Evolutionary conservation across 495 filamentous ascomycete species (phyloP), one percentile per base, ranked within the genome.

Genomic region (Glonium stellatum): DNA sequence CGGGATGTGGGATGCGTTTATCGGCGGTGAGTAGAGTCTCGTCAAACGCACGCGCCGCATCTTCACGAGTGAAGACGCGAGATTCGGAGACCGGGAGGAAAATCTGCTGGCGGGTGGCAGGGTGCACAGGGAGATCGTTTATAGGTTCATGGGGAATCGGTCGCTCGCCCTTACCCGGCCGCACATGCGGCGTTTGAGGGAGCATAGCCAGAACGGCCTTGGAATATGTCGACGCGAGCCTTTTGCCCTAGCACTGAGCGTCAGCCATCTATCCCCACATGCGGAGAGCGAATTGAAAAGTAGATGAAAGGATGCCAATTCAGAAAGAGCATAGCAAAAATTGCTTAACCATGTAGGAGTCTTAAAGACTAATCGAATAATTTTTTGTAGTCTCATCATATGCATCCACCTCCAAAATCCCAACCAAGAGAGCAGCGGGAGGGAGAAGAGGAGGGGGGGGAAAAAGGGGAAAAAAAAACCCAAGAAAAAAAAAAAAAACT

Each of bases 331-430:
- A 71, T 67, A 65, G 76, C 71, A 73, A 72, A 73, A 72, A 71
- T 69, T 70, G 63, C 64, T 69, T 79, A 80, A 81, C 79, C 79
- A 81, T 71, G 68, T 77, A 62, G 76, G 66, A 83, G 90, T 97
- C 92, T 96, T 97, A 79, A 92, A 97, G 92, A 97, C 92, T 96
- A 96, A 98, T 97, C 92, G 91, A 86, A 79, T 77, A 80, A 78
- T 69, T 56, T 81, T 82, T 81, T 82, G 54, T 58, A n/a, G 80
- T 82, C 78, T 89, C 87, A 85, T 86, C 86, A 86, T 85, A 72
- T 56, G 71, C 75, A 64, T 62, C 56, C 73, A 78, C 3, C 27
- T 3, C 2, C 6, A 31, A 31, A 31, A 31, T 31, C 27, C n/a
- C n/a, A n/a, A n/a, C n/a, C n/a, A n/a, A n/a, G n/a, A n/a, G n/a